Base-by-base conservation (phyloP, 2,329 filamentous ascomycete genomes). In the Fusarium sp. region DNA sequence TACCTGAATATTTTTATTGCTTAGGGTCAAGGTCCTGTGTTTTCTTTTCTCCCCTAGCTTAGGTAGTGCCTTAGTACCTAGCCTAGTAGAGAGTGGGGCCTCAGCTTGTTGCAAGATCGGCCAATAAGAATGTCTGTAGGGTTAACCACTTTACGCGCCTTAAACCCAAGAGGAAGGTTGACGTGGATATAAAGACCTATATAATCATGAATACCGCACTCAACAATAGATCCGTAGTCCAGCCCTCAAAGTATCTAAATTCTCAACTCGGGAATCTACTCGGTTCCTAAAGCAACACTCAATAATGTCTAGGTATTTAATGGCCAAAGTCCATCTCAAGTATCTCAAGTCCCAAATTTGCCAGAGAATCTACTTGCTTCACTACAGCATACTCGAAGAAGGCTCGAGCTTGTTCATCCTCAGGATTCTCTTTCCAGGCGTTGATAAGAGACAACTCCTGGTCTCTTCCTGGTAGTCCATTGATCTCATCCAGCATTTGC, bases 351-450 rank as follows among this genome's bases (percentile, higher is more conserved):
- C 87, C 87, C 38, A 89, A 78, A 5, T 77, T 79, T 6, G 87
- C 85, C 62, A 90, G 76, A n/a, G 80, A 79, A 58, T 83, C 82
- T 24, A 90, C 77, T 38, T 87, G 86, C 63, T 84, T 80, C 28
- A 88, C 78, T 15, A 90, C 84, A n/a, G 83, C 84, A 62, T 82
- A 83, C 38, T 85, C 82, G 73, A 89, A 89, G 71, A 90, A 89
- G 2, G 80, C 77, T n/a, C 77, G 80, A 5, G 83, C 84, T 38
- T 82, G 81, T 3, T 83, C 79, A 36, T 80, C 80, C 7, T 81
- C 79, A 0, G 84, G 86, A 38, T 86, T 79, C 36, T 79, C 78
- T 30, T 77, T 80, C 85, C 88, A 89, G 9, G 80, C 78, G 36
- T 80, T 77, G 42, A 90, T 83, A 36, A 88, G 70, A 0, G 77